Conservation (phyloP, 495 filamentous ascomycete genomes). For the Penicillium parvum region DNA sequence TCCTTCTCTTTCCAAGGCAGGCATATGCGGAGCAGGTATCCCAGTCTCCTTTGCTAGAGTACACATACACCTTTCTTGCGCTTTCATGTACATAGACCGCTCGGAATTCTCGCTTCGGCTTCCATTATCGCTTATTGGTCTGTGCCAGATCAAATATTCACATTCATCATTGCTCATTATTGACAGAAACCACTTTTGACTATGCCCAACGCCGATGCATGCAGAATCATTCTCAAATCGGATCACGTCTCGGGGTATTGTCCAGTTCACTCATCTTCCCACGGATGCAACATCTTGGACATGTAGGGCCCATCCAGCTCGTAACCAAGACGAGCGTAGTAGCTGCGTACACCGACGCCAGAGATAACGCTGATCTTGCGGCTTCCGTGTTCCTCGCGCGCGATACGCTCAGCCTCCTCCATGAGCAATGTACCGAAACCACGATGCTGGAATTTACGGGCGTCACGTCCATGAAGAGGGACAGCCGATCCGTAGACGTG, state of each 20-base stretch:
- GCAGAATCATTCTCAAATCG: slow-evolving; percentile 2
- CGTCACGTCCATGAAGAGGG: slow-evolving; percentile 87
- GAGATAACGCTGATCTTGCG: slow-evolving; percentile 93
- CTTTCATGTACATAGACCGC: slow-evolving; percentile 28
- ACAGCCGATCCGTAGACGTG: slow-evolving; percentile 97
- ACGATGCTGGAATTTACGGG: slow-evolving; percentile 96
- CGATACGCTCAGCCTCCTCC: slow-evolving; percentile 96
- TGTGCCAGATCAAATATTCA: slow-evolving; percentile 14
- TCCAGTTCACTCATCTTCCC: slow-evolving; percentile 35
- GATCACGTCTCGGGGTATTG: background rate
- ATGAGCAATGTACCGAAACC: slow-evolving; percentile 94
- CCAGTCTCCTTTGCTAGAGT: slow-evolving; percentile 10
- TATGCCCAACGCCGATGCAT: slow-evolving; percentile 17
- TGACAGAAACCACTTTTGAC: slow-evolving; percentile 13
- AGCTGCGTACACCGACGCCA: slow-evolving; percentile 89
- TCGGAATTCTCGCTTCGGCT: slow-evolving; percentile 13
- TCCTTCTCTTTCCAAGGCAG: slow-evolving; percentile 11
- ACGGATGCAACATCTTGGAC: slow-evolving; percentile 61
- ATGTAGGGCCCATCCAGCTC: slow-evolving; percentile 87
- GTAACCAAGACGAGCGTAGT: slow-evolving; percentile 91
- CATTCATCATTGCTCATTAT: slow-evolving; percentile 24
- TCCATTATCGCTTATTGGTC: background rate
- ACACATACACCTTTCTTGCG: slow-evolving; percentile 8
- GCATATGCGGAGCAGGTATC: slow-evolving; percentile 21
- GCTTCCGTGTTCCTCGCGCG: slow-evolving; percentile 87